A percentile compares a stretch with the other conserved stretches of the same genome.
Evolutionary conservation across 257 asterid species (phyloP).

Genomic region (Solanum virginianum): DNA sequence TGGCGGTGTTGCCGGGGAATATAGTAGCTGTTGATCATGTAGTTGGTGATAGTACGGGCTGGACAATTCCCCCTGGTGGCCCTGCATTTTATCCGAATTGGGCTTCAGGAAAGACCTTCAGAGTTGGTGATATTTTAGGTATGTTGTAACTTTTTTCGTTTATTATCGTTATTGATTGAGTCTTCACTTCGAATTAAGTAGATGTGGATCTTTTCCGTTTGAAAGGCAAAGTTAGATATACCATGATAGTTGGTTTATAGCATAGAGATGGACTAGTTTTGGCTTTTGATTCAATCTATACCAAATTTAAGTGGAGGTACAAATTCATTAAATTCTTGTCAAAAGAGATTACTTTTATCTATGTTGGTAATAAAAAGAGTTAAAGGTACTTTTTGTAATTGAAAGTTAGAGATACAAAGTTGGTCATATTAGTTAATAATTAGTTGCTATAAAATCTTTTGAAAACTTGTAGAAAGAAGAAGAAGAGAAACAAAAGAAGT

Average conservation of each 20-base stretch:
- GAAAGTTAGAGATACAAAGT: background rate
- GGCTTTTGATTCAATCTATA: background rate
- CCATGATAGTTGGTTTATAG: background rate
- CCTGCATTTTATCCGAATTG: background rate
- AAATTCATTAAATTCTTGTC: background rate
- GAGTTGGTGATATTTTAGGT: slow-evolving; percentile 12
- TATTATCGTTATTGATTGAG: background rate
- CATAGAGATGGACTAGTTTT: background rate
- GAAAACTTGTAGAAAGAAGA: background rate
- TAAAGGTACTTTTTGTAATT: too few relatives aligned
- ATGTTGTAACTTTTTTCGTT: background rate
- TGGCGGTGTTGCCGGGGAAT: background rate
- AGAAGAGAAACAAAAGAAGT: background rate
- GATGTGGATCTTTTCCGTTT: background rate
- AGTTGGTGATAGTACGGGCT: slow-evolving; percentile 9
- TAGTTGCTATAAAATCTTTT: background rate
- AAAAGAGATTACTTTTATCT: background rate
- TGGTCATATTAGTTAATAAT: background rate
- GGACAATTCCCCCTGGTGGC: slow-evolving; percentile 9
- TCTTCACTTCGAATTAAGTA: background rate
- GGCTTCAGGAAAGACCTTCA: slow-evolving; percentile 6
- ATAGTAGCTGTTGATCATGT: slow-evolving; percentile 2
- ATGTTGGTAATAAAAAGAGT: background rate
- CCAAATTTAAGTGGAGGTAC: background rate
- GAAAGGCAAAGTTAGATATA: background rate